Base-by-base conservation (phyloP, 352 stramenopile species). In the Phytophthora pinifolia region DNA sequence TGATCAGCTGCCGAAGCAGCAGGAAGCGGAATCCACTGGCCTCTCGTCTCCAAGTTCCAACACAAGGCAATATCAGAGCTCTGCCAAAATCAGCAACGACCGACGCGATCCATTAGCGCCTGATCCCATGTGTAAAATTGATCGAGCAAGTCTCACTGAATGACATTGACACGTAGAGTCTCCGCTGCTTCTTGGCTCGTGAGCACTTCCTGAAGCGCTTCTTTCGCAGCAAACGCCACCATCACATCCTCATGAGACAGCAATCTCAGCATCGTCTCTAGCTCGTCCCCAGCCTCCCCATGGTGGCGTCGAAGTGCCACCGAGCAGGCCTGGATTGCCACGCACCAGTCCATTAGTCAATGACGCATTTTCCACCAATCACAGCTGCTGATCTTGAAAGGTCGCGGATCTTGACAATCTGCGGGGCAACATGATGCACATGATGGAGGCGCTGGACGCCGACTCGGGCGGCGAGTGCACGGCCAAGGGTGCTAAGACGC, bases 21-120 rank as follows among this genome's bases (percentile, higher is more conserved):
- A 84, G 72, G 27, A 87, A 74, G 6, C 74, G 67, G 44, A 76
- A 81, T 14, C 70, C 67, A 48, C 62, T 69, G 9, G 45, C 29
- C 18, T 65, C 45, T 50, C 45, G 12, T 44, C 17, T 49, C 58
- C 44, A 60, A 13, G 2, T 14, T 15, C 12, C 22, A 45, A 54
- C 3, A 3, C 14, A 20, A 7, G 9, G 4, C n/a, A n/a, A 38
- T 12, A 61, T 15, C 9, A 68, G 14, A 44, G 9, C 45, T 20
- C 59, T 65, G 15, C 6, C 32, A 53, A 53, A 31, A 30, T 4
- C 18, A 62, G 22, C 4, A 60, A 43, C 47, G 6, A 33, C 2
- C 9, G 9, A 41, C 14, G 46, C 20, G 51, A 41, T 22, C 13
- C 25, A 48, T 65, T 49, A 59, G 41, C 15, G 1, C n/a, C 27